Conservation (phyloP, 2,329 filamentous ascomycete genomes). For the Piedraia hortae region DNA sequence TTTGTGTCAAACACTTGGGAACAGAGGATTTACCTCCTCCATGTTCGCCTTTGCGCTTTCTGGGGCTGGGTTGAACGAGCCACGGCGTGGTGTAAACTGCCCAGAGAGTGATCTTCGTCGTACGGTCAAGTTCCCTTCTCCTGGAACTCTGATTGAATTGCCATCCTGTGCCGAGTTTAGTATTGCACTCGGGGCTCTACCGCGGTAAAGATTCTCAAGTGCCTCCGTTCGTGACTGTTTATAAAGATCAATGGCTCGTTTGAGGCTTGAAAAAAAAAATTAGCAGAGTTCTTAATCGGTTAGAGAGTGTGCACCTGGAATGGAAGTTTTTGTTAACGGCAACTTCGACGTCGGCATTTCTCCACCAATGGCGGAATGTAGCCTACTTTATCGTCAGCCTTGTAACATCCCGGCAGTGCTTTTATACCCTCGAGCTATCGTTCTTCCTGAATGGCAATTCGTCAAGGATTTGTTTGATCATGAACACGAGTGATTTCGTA, state of each 20-base stretch:
- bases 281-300: too few relatives aligned
- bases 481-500: slow-evolving; percentile 87
- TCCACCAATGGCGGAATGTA: slow-evolving; percentile 5
- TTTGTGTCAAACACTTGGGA: too few relatives aligned
- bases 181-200: slow-evolving; percentile 36
- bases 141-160: slow-evolving; percentile 21
- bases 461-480: slow-evolving; percentile 62
- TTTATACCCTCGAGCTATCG: slow-evolving; percentile 11
- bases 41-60: too few relatives aligned
- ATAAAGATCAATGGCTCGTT: slow-evolving; percentile 57
- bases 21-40: too few relatives aligned
- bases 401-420: too few relatives aligned
- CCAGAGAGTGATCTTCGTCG: too few relatives aligned
- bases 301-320: too few relatives aligned
- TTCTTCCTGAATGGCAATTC: slow-evolving; percentile 45
- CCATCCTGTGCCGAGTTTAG: slow-evolving; percentile 27
- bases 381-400: background rate
- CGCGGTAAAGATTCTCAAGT: slow-evolving; percentile 52
- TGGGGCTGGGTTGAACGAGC: too few relatives aligned
- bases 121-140: too few relatives aligned
- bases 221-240: slow-evolving; percentile 47
- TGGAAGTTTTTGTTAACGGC: slow-evolving; percentile 54
- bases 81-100: too few relatives aligned
- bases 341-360: slow-evolving; percentile 31
- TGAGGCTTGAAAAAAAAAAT: too few relatives aligned